Base-by-base conservation (phyloP, 2,329 filamentous ascomycete species). In the Trichoderma endophyticum region DNA sequence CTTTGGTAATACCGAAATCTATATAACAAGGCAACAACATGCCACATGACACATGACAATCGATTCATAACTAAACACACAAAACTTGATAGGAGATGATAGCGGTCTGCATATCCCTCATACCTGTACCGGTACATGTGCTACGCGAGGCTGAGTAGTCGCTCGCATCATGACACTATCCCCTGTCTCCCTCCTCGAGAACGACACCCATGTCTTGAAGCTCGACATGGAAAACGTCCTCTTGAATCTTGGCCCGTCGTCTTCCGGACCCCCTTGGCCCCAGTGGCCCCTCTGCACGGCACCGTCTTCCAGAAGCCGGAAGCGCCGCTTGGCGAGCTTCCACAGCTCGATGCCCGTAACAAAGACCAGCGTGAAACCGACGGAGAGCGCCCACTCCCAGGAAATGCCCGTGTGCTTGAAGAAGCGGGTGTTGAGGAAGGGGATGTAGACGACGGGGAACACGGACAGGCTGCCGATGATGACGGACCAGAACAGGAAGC, bases 301-400 rank as follows among this genome's bases (percentile, higher is more conserved):
- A 26, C 82, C 80, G 71, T 88, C 87, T 75, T 88, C 84, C 68
- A 89, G 83, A 30, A 88, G 82, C 70, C 82, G 80, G 76, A 85
- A 84, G 59, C 78, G 76, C 64, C 92, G 84, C 87, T 94, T 94
- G 73, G 82, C 80, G 76, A 86, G 86, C 83, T 94, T 94, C 91
- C 92, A 95, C 11, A 83, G 79, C 83, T 95, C 92, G 54, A 93
- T 86, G 30, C 90, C 90, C 0, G 85, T 79, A 61, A 94, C 86
- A 77, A 91, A 94, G 4, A 93, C 78, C 14, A 90, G 74, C 0
- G 90, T 86, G 72, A 88, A 89, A 24, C 89, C 86, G 36, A 93
- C 83, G 0, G 91, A 88, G 6, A 94, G 83, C 1, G 86, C 88
- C 92, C 91, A 94, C 79, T 94, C 92, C 92, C 92, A 94, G 21